Evolutionary conservation across 331 rosid genomes (phyloP).

Genomic region (Rosa hybrid): DNA sequence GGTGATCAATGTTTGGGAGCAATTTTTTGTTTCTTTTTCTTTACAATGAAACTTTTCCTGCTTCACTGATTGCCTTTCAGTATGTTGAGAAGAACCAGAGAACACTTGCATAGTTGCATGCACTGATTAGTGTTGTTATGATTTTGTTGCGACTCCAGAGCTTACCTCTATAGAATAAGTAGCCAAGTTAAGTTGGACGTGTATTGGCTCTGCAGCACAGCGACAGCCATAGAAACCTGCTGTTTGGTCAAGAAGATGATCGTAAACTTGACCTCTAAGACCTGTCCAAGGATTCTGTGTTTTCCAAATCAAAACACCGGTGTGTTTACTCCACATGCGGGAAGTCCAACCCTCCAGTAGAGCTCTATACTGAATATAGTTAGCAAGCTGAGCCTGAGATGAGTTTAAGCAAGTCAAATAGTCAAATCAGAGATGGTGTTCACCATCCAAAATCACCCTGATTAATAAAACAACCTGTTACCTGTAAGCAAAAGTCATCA

Average conservation of each 20-base stretch:
- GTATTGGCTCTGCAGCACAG: conserved; percentile 83
- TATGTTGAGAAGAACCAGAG: background rate
- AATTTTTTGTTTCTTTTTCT: background rate
- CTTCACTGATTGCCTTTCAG: background rate
- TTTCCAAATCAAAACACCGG: conserved; percentile 91
- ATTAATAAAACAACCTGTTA: conserved; percentile 35
- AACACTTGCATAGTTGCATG: background rate
- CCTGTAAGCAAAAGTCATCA: conserved; percentile 89
- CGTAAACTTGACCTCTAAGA: conserved; percentile 87
- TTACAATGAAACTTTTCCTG: background rate
- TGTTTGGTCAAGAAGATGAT: conserved; percentile 87
- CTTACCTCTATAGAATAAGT: conserved; percentile 73
- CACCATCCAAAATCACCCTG: conserved; percentile 11
- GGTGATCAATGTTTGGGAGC: background rate
- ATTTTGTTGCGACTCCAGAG: background rate
- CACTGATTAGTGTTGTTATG: background rate
- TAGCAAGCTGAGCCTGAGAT: conserved; percentile 84
- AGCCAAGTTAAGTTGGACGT: conserved; percentile 79
- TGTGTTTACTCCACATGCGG: conserved; percentile 88
- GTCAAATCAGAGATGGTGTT: conserved; percentile 13
- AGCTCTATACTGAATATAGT: conserved; percentile 88
- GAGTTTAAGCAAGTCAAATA: conserved; percentile 23
- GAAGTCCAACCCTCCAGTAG: conserved; percentile 86
- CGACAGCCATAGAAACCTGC: conserved; percentile 95
- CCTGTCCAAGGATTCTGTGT: conserved; percentile 98